Evolutionary conservation across 306 rosid genomes (phyloP).

Genomic region (Vigna nakashimae): DNA sequence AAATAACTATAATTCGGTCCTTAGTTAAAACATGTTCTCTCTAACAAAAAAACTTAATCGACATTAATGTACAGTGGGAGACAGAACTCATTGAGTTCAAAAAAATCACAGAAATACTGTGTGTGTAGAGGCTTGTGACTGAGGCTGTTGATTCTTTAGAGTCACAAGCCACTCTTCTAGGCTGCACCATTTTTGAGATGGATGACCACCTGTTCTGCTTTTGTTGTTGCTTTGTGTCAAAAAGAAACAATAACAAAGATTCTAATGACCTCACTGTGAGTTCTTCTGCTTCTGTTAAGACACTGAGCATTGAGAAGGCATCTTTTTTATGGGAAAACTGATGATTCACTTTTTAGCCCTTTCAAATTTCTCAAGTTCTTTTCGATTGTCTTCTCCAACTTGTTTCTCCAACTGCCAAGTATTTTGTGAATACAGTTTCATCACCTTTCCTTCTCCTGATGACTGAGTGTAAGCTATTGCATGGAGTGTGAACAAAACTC

Average conservation of each 20-base stretch:
- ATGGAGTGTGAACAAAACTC: constrained; percentile 22
- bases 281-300: constrained; percentile 30
- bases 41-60: not conserved
- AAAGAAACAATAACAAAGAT: constrained; percentile 33
- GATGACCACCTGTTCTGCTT: constrained; percentile 30
- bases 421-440: constrained; percentile 11
- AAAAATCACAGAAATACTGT: not conserved
- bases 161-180: constrained; percentile 22
- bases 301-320: not conserved
- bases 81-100: not conserved
- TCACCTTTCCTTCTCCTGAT: constrained; percentile 17
- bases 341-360: not conserved
- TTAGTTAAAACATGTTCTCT: not conserved
- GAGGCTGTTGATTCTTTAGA: too few relatives aligned
- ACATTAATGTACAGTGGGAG: constrained; percentile 34
- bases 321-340: not conserved
- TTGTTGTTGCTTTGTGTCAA: constrained; percentile 28
- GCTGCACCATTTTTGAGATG: constrained; percentile 41
- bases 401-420: constrained; percentile 34
- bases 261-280: constrained; percentile 21
- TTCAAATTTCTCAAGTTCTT: constrained; percentile 25
- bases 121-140: constrained; percentile 3
- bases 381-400: constrained; percentile 10
- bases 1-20: constrained; percentile 8
- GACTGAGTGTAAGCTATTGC: constrained; percentile 29